These are phyloP conservation scores for Lophiostoma macrostomum DNA, from an alignment of 495 filamentous ascomycete species.

Conservation along the genomic window DNA sequence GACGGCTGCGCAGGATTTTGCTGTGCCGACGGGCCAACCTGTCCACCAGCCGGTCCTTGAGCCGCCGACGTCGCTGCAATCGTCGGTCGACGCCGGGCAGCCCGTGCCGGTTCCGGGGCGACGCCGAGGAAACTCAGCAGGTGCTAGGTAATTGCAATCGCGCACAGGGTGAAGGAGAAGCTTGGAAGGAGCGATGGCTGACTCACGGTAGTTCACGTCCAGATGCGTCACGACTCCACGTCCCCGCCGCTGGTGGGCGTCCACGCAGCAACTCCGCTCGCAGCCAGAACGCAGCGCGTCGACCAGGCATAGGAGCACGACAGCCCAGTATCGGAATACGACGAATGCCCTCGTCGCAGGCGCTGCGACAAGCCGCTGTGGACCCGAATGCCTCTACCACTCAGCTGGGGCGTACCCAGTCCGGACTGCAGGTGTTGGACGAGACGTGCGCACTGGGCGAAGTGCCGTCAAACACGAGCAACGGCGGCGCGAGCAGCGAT, in stretches of 20 bases:
- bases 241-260: not conserved
- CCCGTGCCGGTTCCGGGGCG: conserved; percentile 14
- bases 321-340: conserved; percentile 30
- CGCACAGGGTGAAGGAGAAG: too few relatives aligned
- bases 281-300: not conserved
- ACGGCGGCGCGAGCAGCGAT: not conserved
- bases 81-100: conserved; percentile 22
- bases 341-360: conserved; percentile 15
- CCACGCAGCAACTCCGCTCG: not conserved
- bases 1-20: conserved; percentile 24
- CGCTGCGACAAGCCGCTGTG: conserved; percentile 1
- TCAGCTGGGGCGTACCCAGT: not conserved
- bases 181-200: conserved; percentile 12
- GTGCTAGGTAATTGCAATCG: too few relatives aligned
- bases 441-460: conserved; percentile 12
- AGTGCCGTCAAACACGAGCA: not conserved
- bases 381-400: not conserved
- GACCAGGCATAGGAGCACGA: conserved; percentile 10
- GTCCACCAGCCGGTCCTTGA: not conserved
- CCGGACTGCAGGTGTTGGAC: conserved; percentile 14
- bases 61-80: conserved; percentile 25
- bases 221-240: conserved; percentile 4
- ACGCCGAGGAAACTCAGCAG: too few relatives aligned
- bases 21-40: not conserved
- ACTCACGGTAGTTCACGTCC: conserved; percentile 2